Conservation (phyloP, 345 rosid species). For the Camelina neglecta region DNA sequence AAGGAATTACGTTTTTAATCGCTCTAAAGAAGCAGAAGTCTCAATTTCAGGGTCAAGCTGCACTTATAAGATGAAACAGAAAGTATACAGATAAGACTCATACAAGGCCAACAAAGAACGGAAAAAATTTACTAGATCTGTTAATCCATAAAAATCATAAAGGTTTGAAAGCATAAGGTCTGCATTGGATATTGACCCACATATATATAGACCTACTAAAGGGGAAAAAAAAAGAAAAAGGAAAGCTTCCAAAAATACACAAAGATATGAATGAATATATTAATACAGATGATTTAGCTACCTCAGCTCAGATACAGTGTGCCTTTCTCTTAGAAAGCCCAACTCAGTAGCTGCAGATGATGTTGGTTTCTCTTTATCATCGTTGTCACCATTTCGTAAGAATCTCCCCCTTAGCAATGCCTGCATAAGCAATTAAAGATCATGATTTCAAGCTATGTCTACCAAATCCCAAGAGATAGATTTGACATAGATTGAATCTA, state of each 20-base stretch:
- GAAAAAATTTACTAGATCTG: background rate
- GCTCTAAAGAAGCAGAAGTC: conserved; percentile 1
- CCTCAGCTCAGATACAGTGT: conserved; percentile 95
- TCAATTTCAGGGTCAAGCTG: background rate
- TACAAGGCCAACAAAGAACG: conserved; percentile 21
- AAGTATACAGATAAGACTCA: background rate
- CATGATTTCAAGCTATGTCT: conserved; percentile 28
- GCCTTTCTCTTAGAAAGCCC: conserved; percentile 86
- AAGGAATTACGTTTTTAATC: conserved; percentile 14
- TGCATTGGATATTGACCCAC: conserved; percentile 4
- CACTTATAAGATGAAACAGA: conserved; percentile 4
- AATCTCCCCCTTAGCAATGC: conserved; percentile 92
- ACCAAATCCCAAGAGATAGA: background rate
- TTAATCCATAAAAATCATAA: background rate
- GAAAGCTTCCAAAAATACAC: background rate
- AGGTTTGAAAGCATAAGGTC: conserved; percentile 4
- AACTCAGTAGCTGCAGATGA: conserved; percentile 82
- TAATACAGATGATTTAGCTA: conserved; percentile 34
- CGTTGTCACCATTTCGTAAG: conserved; percentile 74
- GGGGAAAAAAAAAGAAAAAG: background rate
- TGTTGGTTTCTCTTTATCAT: conserved; percentile 58
- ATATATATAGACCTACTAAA: conserved; percentile 9
- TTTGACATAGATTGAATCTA: background rate
- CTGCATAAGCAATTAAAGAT: conserved; percentile 51
- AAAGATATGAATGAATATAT: conserved; percentile 18